Evolutionary conservation across 2,329 filamentous ascomycete genomes (phyloP).

Genomic region (Trichoderma sp.): DNA sequence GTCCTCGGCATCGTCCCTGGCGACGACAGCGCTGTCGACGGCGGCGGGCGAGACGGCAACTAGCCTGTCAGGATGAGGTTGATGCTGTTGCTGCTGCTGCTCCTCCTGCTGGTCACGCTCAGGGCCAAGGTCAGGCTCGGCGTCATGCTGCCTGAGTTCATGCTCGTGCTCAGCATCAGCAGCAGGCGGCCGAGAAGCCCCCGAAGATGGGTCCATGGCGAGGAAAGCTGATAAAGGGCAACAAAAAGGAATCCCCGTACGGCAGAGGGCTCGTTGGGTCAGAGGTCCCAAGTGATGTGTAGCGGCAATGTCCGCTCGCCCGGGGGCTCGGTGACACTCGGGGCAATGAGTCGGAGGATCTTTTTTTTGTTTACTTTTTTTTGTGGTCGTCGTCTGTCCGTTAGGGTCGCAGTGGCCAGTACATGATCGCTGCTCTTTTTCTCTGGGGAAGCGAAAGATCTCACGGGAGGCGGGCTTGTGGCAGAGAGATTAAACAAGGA

Average conservation of each 20-base stretch:
- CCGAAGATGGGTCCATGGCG: constrained; percentile 36
- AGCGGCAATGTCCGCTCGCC: constrained; percentile 4
- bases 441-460: background rate
- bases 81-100: background rate
- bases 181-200: constrained; percentile 35
- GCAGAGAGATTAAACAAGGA: constrained; percentile 4
- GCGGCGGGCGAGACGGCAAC: background rate
- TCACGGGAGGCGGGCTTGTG: background rate
- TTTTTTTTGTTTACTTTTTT: background rate
- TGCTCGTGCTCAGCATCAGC: constrained; percentile 5
- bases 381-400: background rate
- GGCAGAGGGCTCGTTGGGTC: background rate
- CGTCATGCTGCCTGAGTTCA: background rate
- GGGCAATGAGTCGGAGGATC: constrained; percentile 17
- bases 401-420: background rate
- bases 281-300: background rate
- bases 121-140: background rate
- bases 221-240: background rate
- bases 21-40: constrained; percentile 19
- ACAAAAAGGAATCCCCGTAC: background rate
- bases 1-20: constrained; percentile 25
- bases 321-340: constrained; percentile 20
- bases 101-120: background rate
- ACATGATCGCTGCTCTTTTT: constrained; percentile 1
- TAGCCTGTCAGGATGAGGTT: background rate